Percentiles rank a stretch among this genome's conserved stretches.
phyloP scores from a whole-genome alignment of 2,329 filamentous ascomycete species.

The Stagonosporopsis tanaceti region DNA sequence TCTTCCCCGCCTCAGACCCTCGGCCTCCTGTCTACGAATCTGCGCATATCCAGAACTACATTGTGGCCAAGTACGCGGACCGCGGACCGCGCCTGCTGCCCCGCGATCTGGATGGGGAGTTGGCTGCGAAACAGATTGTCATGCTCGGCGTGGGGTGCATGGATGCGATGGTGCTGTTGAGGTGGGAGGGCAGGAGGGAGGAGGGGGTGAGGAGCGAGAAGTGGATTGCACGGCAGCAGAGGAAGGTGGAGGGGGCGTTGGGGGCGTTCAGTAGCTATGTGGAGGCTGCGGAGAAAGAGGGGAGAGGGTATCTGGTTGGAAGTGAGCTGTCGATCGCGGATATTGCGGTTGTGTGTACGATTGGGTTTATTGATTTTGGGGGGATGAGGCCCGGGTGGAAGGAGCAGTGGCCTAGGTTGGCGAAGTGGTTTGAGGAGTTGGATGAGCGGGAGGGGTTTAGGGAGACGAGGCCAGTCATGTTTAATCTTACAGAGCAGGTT shows the following conservation, averaged over 20 bases:
- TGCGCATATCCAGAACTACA: slow-evolving; percentile 29
- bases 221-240: slow-evolving; percentile 24
- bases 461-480: slow-evolving; percentile 30
- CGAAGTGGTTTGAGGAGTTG: slow-evolving; percentile 20
- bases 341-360: slow-evolving; percentile 25
- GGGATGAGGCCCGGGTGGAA: slow-evolving; percentile 18
- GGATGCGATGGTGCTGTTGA: slow-evolving; percentile 26
- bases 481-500: slow-evolving; percentile 25
- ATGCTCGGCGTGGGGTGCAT: slow-evolving; percentile 25
- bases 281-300: slow-evolving; percentile 6
- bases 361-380: slow-evolving; percentile 23
- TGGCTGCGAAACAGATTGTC: slow-evolving; percentile 25
- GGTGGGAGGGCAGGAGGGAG: slow-evolving; percentile 23
- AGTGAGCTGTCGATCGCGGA: slow-evolving; percentile 26
- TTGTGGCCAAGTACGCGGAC: slow-evolving; percentile 25
- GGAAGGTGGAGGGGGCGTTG: slow-evolving; percentile 26
- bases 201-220: slow-evolving; percentile 13
- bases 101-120: slow-evolving; percentile 15
- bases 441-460: slow-evolving; percentile 25
- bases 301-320: slow-evolving; percentile 22
- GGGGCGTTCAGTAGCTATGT: slow-evolving; percentile 22
- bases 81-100: slow-evolving; percentile 19
- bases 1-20: slow-evolving; percentile 31
- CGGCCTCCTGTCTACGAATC: slow-evolving; percentile 25
- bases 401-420: slow-evolving; percentile 17